Percentiles rank a stretch among this genome's conserved stretches.
Evolutionary conservation across 106 monocot genomes (phyloP).

Genomic region (Apostasia shenzhenica): DNA sequence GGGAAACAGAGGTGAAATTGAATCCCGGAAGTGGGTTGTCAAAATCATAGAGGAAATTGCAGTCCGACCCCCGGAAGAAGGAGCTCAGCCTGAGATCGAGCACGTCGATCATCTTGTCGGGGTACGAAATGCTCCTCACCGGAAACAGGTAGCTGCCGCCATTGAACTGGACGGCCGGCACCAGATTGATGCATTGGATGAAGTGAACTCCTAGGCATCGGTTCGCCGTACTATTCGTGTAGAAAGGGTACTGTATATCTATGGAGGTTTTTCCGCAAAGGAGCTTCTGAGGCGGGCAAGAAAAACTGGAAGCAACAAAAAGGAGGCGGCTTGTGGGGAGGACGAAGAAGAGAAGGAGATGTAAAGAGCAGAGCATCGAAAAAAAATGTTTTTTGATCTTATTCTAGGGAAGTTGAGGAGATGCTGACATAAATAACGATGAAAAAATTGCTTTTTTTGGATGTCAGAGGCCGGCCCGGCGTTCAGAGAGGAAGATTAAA

Average conservation of each 20-base stretch:
- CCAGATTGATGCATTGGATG: constrained; percentile 10
- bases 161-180: constrained; percentile 4
- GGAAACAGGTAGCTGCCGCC: constrained; percentile 1
- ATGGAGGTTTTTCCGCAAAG: neutral
- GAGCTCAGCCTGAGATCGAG: constrained; percentile 13
- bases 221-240: neutral
- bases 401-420: no score
- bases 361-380: neutral
- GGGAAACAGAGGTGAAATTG: constrained; percentile 5
- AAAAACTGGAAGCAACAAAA: neutral
- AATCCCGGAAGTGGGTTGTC: neutral
- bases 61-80: constrained; percentile 7
- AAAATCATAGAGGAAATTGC: constrained; percentile 6
- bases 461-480: no score
- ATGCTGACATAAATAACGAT: no score
- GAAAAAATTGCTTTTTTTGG: no score
- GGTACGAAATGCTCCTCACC: constrained; percentile 11
- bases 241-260: constrained; percentile 8
- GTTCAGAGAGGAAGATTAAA: no score
- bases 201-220: neutral
- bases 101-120: neutral
- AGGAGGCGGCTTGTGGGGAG: neutral
- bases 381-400: no score
- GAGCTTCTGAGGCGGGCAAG: neutral
- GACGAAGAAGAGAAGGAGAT: neutral